Evolutionary conservation across 441 rosid genomes (phyloP), one percentile per base, ranked within the genome.

Genomic region (Erysimum cheiri): DNA sequence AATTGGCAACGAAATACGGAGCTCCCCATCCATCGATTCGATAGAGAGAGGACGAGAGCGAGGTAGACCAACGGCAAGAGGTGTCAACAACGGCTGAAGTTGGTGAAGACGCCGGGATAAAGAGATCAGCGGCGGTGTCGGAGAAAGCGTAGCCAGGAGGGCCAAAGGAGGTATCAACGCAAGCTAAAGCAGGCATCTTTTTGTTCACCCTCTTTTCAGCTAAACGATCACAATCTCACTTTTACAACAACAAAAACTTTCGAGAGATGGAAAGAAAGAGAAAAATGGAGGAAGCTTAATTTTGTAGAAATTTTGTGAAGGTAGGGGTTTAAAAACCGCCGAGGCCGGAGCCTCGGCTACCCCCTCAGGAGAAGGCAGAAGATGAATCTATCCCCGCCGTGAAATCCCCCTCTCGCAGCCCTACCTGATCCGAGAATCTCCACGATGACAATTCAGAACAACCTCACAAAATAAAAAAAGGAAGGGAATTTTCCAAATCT

Each of bases 271-370:
- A 2, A 32, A 33, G 6, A 33, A 33, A 33, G 2, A 6, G 36
- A 46, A 36, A 60, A 17, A 28, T 41, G 46, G 39, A 40, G n/a
- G n/a, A n/a, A 70, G 10, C 9, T 29, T 0, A 59, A 14, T 17
- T 26, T 59, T 17, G 36, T 32, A 29, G 57, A 1, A 22, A 75
- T 8, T 24, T 84, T 77, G 90, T 85, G 57, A 48, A 74, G 85
- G 62, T 72, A 85, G 96, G 98, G 97, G 97, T 86, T 91, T 91
- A 74, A 70, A 85, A 87, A 87, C 97, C 96, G 97, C 96, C 98
- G 98, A 94, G 98, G 98, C 98, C 97, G 88, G 80, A 82, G 98
- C 98, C 97, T 86, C 98, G 97, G 97, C 96, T 85, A 88, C 89
- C 97, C 98, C 98, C 97, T 85, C 98, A 91, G 83, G 85, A 85